These are phyloP conservation scores for Sequoia sempervirens DNA, from an alignment of 75 land plant genomes.

Conservation along the genomic window DNA sequence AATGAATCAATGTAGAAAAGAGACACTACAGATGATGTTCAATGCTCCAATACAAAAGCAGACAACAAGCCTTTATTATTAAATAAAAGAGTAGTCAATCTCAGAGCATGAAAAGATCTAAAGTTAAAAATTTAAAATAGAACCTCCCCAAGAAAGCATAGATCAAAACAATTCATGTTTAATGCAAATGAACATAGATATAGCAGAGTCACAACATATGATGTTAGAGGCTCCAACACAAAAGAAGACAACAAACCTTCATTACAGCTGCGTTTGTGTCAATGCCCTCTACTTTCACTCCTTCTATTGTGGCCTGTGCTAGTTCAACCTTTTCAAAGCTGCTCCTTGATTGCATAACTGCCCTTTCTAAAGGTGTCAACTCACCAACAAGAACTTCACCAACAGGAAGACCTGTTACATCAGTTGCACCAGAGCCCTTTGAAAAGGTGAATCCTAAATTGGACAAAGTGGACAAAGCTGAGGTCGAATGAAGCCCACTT, in stretches of 20 bases:
- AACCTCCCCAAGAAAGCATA: not conserved
- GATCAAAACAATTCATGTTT: not conserved
- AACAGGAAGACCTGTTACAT: constrained; percentile 52
- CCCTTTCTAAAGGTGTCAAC: constrained; percentile 69
- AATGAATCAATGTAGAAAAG: not conserved
- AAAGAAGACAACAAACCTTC: constrained; percentile 55
- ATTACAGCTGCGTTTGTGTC: constrained; percentile 90
- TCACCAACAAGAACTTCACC: constrained; percentile 88
- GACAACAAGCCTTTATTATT: not conserved
- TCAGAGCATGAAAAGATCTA: not conserved
- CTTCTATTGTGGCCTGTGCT: constrained; percentile 82
- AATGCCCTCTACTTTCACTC: constrained; percentile 93
- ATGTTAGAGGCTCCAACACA: not conserved
- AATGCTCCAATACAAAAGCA: no score
- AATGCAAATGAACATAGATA: not conserved
- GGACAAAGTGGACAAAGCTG: constrained; percentile 53
- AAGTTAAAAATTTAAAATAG: not conserved
- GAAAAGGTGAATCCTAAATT: constrained; percentile 56
- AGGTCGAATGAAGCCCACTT: constrained; percentile 47
- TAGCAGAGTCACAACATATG: not conserved
- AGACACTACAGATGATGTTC: not conserved
- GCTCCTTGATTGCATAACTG: constrained; percentile 68
- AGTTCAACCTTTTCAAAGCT: constrained; percentile 63
- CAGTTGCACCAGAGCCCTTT: constrained; percentile 22
- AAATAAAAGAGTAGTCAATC: not conserved